Evolutionary conservation across 2,329 filamentous ascomycete genomes (phyloP), one percentile per base, ranked within the genome.

Genomic region (Sclerotinia sclerotiorum): DNA sequence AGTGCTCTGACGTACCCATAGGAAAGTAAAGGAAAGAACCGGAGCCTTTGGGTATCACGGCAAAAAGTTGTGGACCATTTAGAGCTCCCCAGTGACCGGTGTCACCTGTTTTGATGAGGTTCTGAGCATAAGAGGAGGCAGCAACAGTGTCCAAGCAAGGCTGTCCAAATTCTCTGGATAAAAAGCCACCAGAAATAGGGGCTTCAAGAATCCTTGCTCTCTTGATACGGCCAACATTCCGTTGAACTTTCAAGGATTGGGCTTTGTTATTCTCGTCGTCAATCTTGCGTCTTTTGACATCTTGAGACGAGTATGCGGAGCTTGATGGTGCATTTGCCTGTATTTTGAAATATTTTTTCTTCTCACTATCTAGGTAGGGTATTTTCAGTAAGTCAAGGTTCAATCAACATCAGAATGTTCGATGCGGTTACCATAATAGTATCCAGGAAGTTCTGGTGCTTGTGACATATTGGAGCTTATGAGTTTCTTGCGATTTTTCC

Each of bases 301-400:
- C 82, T 57, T 85, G 81, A n/a, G 81, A 79, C 11, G 87, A 87
- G 80, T 88, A 90, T 21, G 82, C 78, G 0, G 84, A 81, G 10
- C 77, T 78, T 1, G 79, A 71, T 0, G 86, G 82, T 21, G 82
- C 82, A 70, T 82, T 79, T 32, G 79, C 73, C 75, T 90, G 85
- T 62, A 91, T 84, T 73, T 87, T 88, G 78, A 91, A 92, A 74
- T 91, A 92, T 71, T 86, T 89, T 49, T 83, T 84, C 77, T 87
- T 90, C 55, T 83, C 82, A 19, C 78, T 64, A 70, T 88, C 86
- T 87, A 65, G 48, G 10, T 87, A 65, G 48, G 10, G 44, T 27
- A 29, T 24, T 35, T 15, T 58, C 21, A 27, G 49, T 57, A 46
- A 49, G 17, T n/a, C n/a, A 63, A 8, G 29, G 11, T 27, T 4